A percentile compares a stretch with the other conserved stretches of the same genome.
Conservation (phyloP, 441 rosid genomes). For the Croton setiger region DNA sequence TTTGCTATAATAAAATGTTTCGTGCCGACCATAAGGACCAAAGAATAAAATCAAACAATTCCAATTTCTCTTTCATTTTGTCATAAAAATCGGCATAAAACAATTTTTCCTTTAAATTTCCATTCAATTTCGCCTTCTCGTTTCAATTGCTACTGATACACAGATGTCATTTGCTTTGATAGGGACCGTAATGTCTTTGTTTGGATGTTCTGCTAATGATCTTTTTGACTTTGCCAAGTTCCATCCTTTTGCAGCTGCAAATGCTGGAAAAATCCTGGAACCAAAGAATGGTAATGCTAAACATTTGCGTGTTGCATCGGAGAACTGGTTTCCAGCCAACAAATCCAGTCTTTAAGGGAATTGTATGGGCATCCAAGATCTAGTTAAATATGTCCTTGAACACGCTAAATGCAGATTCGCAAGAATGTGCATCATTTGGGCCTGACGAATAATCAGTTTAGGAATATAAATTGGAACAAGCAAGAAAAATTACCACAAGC, state of each 20-base stretch:
- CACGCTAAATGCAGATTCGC: slow-evolving; percentile 39
- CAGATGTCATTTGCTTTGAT: slow-evolving; percentile 69
- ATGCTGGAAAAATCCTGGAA: slow-evolving; percentile 48
- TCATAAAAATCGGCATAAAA: too few species aligned
- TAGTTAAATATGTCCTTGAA: slow-evolving; percentile 44
- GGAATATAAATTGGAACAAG: neutral
- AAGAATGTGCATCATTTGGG: slow-evolving; percentile 36
- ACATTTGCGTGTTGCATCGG: slow-evolving; percentile 47
- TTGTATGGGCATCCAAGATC: slow-evolving; percentile 31
- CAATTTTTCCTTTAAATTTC: too few species aligned
- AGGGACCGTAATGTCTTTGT: slow-evolving; percentile 63
- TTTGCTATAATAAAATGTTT: too few species aligned
- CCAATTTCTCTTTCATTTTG: too few species aligned
- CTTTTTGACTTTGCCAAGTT: slow-evolving; percentile 60
- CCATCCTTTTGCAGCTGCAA: slow-evolving; percentile 58
- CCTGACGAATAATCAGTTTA: slow-evolving; percentile 30
- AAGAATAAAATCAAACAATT: too few species aligned
- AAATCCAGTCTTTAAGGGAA: slow-evolving; percentile 40
- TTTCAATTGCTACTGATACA: too few species aligned
- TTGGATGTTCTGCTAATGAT: slow-evolving; percentile 80
- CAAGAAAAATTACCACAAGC: slow-evolving; percentile 47
- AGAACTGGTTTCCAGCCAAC: slow-evolving; percentile 56
- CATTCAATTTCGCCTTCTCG: too few species aligned
- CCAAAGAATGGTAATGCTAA: slow-evolving; percentile 63
- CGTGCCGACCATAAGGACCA: too few species aligned